Conservation (phyloP, 2,329 filamentous ascomycete genomes). For the Colletotrichum brevisporum region DNA sequence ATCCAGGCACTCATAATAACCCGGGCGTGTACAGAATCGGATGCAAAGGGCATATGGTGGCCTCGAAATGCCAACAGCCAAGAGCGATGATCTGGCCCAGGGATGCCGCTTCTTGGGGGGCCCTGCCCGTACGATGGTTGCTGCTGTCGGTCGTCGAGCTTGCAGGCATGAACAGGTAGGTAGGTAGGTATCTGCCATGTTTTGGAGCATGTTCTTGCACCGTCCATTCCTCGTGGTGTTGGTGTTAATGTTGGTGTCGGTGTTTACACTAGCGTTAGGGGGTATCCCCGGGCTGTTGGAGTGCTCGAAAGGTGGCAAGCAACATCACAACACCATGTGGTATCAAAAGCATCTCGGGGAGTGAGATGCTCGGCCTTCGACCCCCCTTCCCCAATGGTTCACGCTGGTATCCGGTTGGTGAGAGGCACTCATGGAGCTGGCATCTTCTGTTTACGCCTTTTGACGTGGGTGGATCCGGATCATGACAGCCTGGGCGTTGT, state of each 20-base stretch:
- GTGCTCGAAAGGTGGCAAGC: neutral
- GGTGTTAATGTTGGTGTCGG: neutral
- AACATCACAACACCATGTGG: neutral
- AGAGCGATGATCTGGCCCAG: slow-evolving; percentile 14
- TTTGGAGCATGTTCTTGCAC: neutral
- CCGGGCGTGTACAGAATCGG: neutral
- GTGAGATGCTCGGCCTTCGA: neutral
- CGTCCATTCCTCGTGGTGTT: neutral
- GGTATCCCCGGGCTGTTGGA: neutral
- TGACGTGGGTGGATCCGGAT: neutral
- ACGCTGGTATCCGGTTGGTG: slow-evolving; percentile 26
- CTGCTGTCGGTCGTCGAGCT: neutral
- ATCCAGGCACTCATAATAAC: neutral
- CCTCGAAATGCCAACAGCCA: slow-evolving; percentile 23
- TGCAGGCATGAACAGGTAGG: neutral
- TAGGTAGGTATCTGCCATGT: neutral
- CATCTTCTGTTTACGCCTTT: neutral
- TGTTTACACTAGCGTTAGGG: no score
- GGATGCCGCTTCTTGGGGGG: neutral
- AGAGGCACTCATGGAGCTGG: neutral
- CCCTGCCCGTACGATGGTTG: slow-evolving; percentile 7
- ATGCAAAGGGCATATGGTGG: slow-evolving; percentile 2
- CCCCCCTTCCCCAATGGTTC: slow-evolving; percentile 29
- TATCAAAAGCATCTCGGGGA: neutral
- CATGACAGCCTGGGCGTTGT: neutral